Percentiles rank a stretch among this genome's conserved stretches.
These are phyloP conservation scores for Coniferiporia sulphurascens DNA, from an alignment of 1,284 basidiomycete species.

Conservation along the genomic window DNA sequence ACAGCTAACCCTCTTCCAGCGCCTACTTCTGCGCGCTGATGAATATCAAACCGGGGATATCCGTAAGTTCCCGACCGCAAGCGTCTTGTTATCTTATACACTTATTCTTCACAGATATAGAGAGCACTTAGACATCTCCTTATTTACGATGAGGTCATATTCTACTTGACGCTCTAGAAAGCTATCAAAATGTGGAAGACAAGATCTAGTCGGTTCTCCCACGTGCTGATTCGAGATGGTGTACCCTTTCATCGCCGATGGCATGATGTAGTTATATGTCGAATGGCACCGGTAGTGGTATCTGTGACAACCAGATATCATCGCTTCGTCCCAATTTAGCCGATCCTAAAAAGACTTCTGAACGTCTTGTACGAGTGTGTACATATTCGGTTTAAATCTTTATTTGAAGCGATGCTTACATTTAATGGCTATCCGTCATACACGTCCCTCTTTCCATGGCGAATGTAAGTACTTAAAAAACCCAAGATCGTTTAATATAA, in stretches of 20 bases:
- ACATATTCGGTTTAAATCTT: neutral
- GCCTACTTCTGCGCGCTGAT: neutral
- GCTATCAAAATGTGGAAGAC: conserved; percentile 25
- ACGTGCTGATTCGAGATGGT: conserved; percentile 17
- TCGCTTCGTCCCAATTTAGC: neutral
- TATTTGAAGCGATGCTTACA: neutral
- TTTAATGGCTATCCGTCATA: neutral
- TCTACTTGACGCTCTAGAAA: conserved; percentile 40
- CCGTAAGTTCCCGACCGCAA: neutral
- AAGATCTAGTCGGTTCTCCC: conserved; percentile 1
- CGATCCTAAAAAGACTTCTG: conserved; percentile 9
- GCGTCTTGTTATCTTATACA: neutral
- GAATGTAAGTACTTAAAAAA: neutral
- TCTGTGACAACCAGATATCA: too few relatives aligned
- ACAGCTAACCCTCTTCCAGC: neutral
- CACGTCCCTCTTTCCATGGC: neutral
- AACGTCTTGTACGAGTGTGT: conserved; percentile 7
- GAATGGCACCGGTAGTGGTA: too few relatives aligned
- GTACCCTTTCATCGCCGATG: too few relatives aligned
- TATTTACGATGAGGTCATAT: conserved; percentile 36
- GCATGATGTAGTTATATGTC: too few relatives aligned
- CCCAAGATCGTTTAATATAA: neutral
- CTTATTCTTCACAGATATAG: conserved; percentile 25
- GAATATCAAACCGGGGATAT: neutral
- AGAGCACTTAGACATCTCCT: conserved; percentile 34